Percentiles rank a stretch among this genome's conserved stretches.
phyloP scores from a whole-genome alignment of 805 yeast species.

The Pichia exigua region DNA sequence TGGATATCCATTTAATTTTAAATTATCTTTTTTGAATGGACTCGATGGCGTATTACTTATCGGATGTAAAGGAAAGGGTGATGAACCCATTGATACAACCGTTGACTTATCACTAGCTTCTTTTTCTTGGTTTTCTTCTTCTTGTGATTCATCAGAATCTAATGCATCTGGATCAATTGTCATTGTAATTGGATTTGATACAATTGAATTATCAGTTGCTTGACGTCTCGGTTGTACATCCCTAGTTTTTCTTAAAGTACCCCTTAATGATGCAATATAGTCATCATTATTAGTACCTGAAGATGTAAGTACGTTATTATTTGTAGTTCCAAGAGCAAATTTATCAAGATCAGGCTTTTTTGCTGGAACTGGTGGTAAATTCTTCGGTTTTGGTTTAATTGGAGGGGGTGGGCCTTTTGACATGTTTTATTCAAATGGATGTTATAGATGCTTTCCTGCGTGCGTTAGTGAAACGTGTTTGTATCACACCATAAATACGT shows the following conservation, averaged over 20 bases:
- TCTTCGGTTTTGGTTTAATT: conserved; percentile 28
- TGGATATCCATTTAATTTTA: not conserved
- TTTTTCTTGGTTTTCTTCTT: not conserved
- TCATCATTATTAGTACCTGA: not conserved
- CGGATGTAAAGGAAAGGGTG: not conserved
- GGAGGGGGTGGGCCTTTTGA: conserved; percentile 24
- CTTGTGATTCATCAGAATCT: conserved; percentile 2
- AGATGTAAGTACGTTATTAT: not conserved
- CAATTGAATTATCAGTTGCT: conserved; percentile 1
- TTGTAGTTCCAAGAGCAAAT: not conserved
- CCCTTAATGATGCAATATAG: conserved; percentile 11
- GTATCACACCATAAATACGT: too few relatives aligned
- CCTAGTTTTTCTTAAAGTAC: conserved; percentile 12
- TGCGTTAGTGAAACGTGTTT: not conserved
- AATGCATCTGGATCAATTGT: not conserved
- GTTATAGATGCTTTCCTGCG: not conserved
- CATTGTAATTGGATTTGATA: conserved; percentile 7
- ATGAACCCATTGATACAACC: not conserved
- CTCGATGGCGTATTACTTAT: not conserved
- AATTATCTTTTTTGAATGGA: conserved; percentile 2
- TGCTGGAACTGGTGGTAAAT: conserved; percentile 21
- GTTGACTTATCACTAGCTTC: not conserved
- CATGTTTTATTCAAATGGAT: not conserved
- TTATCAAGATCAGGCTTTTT: conserved; percentile 18
- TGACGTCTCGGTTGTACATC: not conserved